Conservation (phyloP, 257 asterid species). For the Solanum sejunctum region DNA sequence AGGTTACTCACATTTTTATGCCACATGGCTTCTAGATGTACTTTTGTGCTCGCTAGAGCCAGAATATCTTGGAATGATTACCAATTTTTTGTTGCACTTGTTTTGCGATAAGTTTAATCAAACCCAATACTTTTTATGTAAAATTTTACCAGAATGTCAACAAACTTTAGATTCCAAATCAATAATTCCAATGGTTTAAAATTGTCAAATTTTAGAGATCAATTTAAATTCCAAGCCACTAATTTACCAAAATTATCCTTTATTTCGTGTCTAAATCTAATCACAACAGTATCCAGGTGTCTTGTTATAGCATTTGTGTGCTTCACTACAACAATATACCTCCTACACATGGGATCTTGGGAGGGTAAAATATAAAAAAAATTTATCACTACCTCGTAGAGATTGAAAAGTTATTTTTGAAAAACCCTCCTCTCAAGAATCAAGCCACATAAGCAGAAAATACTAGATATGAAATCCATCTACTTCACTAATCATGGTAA, state of each 20-base stretch:
- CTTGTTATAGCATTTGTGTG: background rate
- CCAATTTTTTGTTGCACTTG: background rate
- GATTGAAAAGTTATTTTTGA: fast-evolving
- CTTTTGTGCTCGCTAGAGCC: background rate
- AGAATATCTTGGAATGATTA: background rate
- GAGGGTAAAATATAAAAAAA: no score
- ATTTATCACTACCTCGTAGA: no score
- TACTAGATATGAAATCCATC: no score
- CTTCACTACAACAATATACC: background rate
- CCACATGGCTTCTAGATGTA: background rate
- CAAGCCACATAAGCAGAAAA: no score
- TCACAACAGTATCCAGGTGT: background rate
- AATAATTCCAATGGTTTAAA: background rate
- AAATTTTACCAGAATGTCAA: background rate
- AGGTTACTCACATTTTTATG: slow-evolving; percentile 11
- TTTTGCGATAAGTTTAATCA: no score
- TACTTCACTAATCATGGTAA: background rate
- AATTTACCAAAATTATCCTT: background rate
- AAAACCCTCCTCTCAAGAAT: no score
- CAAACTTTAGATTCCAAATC: background rate
- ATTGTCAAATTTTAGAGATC: background rate
- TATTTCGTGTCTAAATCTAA: background rate
- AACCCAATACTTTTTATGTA: background rate
- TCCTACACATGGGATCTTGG: no score
- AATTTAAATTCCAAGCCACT: background rate